These are phyloP conservation scores for Nepenthes alata DNA, from an alignment of 179 eudicot genomes.

Conservation along the genomic window DNA sequence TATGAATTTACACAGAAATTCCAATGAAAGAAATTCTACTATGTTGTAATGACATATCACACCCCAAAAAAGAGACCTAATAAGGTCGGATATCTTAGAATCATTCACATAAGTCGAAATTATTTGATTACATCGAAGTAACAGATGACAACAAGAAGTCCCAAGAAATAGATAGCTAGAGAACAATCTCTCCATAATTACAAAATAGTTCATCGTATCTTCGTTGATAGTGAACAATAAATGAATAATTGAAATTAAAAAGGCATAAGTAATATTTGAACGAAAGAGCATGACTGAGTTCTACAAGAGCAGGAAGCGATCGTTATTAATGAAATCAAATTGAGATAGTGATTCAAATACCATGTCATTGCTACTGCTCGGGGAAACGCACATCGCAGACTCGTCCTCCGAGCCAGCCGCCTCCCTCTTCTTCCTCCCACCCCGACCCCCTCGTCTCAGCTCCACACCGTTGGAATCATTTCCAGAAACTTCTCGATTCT, in stretches of 20 bases:
- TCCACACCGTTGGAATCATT: slow-evolving; percentile 30
- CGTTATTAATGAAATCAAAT: background rate
- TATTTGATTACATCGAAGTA: too few relatives aligned
- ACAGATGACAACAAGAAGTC: too few relatives aligned
- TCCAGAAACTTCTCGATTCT: slow-evolving; percentile 21
- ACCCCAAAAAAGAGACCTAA: too few relatives aligned
- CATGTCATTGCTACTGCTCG: slow-evolving; percentile 37
- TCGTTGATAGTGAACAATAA: background rate
- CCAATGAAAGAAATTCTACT: too few relatives aligned
- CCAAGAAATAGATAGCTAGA: too few relatives aligned
- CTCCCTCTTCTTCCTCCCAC: slow-evolving; percentile 45
- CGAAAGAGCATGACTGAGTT: background rate
- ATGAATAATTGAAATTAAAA: background rate
- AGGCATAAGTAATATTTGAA: too few relatives aligned
- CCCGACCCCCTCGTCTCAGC: slow-evolving; percentile 15
- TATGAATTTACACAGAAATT: background rate
- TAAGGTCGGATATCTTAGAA: too few relatives aligned
- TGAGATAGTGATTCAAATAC: slow-evolving; percentile 12
- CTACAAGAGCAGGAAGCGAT: background rate
- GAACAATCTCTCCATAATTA: too few relatives aligned
- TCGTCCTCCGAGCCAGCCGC: slow-evolving; percentile 23
- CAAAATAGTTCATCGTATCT: too few relatives aligned
- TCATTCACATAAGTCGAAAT: too few relatives aligned
- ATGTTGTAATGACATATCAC: too few relatives aligned
- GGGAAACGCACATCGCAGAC: slow-evolving; percentile 29